Conservation (phyloP, 495 filamentous ascomycete species). For the Penicillium psychrofluorescens region DNA sequence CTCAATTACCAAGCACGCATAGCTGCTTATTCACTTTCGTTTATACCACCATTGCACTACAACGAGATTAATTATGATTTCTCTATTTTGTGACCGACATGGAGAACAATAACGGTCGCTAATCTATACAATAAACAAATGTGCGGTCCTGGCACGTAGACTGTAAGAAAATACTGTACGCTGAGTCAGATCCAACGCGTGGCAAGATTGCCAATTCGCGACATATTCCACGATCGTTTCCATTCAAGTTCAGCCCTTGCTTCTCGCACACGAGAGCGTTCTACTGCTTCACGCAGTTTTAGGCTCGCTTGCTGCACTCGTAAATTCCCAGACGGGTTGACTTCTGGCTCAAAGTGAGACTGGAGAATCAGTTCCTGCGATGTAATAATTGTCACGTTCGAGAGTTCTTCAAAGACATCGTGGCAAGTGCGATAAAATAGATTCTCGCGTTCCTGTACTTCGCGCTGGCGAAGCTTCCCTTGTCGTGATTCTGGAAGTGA, state of each 20-base stretch:
- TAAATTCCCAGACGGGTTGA: background rate
- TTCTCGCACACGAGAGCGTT: background rate
- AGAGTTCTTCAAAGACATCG: background rate
- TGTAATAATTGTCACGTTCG: background rate
- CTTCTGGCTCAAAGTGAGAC: background rate
- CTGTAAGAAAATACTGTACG: no score
- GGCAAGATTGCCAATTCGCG: background rate
- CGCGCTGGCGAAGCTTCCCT: conserved; percentile 1
- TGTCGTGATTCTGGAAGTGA: conserved; percentile 1
- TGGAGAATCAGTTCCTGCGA: background rate
- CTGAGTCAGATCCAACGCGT: background rate
- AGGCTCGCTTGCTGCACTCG: background rate
- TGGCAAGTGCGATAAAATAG: conserved; percentile 6
- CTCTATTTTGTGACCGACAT: no score
- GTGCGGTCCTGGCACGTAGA: no score
- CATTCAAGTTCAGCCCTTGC: background rate
- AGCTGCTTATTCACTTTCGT: no score
- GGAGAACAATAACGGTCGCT: no score
- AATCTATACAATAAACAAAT: no score
- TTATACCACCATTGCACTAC: no score
- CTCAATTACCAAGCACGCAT: no score
- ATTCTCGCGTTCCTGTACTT: conserved; percentile 5
- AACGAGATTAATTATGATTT: no score
- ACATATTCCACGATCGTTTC: background rate
- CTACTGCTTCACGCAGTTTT: background rate